These are phyloP conservation scores for Apiospora arundinis DNA, from an alignment of 2,329 filamentous ascomycete species.

Conservation along the genomic window DNA sequence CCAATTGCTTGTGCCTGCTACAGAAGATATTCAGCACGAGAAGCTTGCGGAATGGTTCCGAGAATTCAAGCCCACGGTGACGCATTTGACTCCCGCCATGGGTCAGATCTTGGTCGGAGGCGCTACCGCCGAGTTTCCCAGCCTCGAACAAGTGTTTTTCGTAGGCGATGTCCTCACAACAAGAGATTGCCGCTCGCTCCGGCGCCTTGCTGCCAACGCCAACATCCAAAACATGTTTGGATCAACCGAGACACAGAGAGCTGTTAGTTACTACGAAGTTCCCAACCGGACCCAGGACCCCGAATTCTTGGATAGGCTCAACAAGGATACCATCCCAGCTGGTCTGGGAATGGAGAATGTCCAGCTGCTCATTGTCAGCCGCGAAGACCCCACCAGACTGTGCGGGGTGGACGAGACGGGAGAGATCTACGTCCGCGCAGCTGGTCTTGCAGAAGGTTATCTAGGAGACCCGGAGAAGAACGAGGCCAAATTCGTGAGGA, in stretches of 20 bases:
- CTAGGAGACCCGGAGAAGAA: constrained; percentile 64
- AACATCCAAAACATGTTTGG: constrained; percentile 80
- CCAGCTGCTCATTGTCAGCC: constrained; percentile 75
- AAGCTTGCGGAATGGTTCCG: constrained; percentile 88
- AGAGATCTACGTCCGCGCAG: constrained; percentile 76
- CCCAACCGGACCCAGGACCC: constrained; percentile 66
- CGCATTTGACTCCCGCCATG: constrained; percentile 95
- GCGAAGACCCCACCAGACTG: constrained; percentile 61
- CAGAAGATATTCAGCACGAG: constrained; percentile 87
- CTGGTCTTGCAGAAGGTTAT: constrained; percentile 78
- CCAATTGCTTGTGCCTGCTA: constrained; percentile 76
- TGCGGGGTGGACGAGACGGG: constrained; percentile 73
- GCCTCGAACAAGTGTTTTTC: constrained; percentile 82
- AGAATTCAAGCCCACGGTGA: constrained; percentile 75
- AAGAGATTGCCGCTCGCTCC: constrained; percentile 79
- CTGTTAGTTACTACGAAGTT: constrained; percentile 72
- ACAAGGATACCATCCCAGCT: constrained; percentile 70
- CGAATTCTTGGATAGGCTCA: constrained; percentile 66
- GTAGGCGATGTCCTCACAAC: constrained; percentile 91
- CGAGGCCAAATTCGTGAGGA: constrained; percentile 74
- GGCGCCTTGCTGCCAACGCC: constrained; percentile 75
- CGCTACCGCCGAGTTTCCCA: constrained; percentile 77
- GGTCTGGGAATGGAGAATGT: constrained; percentile 79
- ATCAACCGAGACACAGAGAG: constrained; percentile 87
- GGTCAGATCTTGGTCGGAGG: constrained; percentile 92